Evolutionary conservation across 1,139 yeast genomes (phyloP), one percentile per base, ranked within the genome.

Genomic region (Scheffersomyces parashehatae): DNA sequence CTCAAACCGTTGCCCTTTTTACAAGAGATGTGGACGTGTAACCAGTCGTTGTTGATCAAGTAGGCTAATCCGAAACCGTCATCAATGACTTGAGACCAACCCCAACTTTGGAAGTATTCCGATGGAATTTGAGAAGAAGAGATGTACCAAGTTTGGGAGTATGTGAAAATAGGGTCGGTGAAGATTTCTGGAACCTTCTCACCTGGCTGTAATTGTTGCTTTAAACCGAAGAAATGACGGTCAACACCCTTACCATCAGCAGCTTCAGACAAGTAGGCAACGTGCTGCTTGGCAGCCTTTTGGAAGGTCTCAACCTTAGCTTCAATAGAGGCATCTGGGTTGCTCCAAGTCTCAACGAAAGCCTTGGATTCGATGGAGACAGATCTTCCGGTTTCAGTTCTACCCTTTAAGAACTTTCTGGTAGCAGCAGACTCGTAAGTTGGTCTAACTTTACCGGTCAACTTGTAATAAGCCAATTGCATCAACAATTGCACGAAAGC

Each of bases 361-460:
- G 73, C 71, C 46, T 81, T 75, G 28, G 91, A 80, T 62, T 87
- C 96, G 44, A 67, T 68, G n/a, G 96, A 83, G 20, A 89, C 97
- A 7, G 90, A 70, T 62, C 99, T 81, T 50, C 96, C 91, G 34
- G 97, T 87, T 68, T 93, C 99, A n/a, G 98, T 93, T 67, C 99
- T 82, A 45, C 99, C 99, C 57, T 81, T 83, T 61, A 83, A 86
- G 69, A 78, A 91, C 62, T 83, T 84, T 67, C 98, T 82, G 4
- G 98, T 91, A 26, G 98, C 90, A 6, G 97, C 97, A 39, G 96
- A 86, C 67, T 93, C 99, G 65, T 93, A 93, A 24, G 98, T 93
- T 51, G 97, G 97, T 63, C 95, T 79, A 48, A 83, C 75, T 45
- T 79, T 82, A 28, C 96, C 96, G 40, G 89, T 79, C 68, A 83